Conservation (phyloP, 805 yeast species). For the Saturnispora halmiae region DNA sequence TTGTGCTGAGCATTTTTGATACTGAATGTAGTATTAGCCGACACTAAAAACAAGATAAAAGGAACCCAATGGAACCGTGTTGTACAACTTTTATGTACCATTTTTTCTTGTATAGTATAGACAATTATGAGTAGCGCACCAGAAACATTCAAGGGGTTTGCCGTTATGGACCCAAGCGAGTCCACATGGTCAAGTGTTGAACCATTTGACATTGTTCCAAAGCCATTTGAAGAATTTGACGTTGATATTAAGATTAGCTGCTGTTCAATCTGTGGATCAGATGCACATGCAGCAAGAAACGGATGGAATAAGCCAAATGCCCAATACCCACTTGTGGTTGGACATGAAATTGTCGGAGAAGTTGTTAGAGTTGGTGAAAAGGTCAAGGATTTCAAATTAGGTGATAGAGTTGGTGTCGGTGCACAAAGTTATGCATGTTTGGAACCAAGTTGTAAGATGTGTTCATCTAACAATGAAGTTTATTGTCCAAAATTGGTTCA, state of each 20-base stretch:
- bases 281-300: slow-evolving; percentile 40
- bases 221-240: slow-evolving; percentile 33
- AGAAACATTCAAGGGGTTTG: slow-evolving; percentile 33
- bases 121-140: slow-evolving; percentile 20
- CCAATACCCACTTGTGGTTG: slow-evolving; percentile 33
- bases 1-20: no score
- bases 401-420: slow-evolving; percentile 77
- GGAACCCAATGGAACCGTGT: not conserved
- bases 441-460: slow-evolving; percentile 42
- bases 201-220: slow-evolving; percentile 27
- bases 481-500: slow-evolving; percentile 30
- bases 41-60: not conserved
- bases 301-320: slow-evolving; percentile 39
- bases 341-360: slow-evolving; percentile 59
- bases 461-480: slow-evolving; percentile 42
- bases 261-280: slow-evolving; percentile 55
- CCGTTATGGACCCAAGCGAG: slow-evolving; percentile 26
- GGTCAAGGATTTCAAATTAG: slow-evolving; percentile 44
- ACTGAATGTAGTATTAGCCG: no score
- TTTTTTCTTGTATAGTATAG: not conserved
- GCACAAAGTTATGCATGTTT: slow-evolving; percentile 57
- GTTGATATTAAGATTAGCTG: slow-evolving; percentile 36
- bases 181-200: slow-evolving; percentile 28
- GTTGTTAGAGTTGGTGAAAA: slow-evolving; percentile 52
- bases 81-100: not conserved